Percentiles rank a stretch among this genome's conserved stretches.
These are phyloP conservation scores for Fragosphaeria purpurea DNA, from an alignment of 2,329 filamentous ascomycete genomes.

Conservation along the genomic window DNA sequence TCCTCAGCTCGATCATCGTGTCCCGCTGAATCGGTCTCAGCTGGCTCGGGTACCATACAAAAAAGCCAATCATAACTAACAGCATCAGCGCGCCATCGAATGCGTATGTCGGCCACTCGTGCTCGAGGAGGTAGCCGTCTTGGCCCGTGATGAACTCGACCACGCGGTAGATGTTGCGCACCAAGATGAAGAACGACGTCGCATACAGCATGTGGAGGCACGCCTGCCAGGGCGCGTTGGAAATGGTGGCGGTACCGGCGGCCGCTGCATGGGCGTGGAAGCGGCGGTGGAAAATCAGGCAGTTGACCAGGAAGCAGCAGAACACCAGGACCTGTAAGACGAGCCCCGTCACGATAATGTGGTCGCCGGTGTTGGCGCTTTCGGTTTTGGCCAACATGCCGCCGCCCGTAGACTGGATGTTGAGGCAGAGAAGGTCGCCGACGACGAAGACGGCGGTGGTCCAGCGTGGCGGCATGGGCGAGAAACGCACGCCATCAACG, in stretches of 20 bases:
- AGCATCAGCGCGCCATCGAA: constrained; percentile 34
- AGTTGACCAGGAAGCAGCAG: constrained; percentile 37
- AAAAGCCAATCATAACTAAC: constrained; percentile 14
- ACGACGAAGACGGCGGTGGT: constrained; percentile 23
- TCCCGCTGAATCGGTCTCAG: constrained; percentile 3
- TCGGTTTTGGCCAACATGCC: constrained; percentile 18
- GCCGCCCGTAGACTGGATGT: constrained; percentile 21
- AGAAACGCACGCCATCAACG: constrained; percentile 15
- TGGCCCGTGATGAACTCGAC: constrained; percentile 37
- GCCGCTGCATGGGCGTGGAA: constrained; percentile 2
- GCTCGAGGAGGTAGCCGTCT: constrained; percentile 27
- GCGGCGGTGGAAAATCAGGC: constrained; percentile 31
- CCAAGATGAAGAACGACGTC: constrained; percentile 27
- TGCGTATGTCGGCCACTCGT: constrained; percentile 34
- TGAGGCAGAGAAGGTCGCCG: constrained; percentile 21
- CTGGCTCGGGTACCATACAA: constrained; percentile 13
- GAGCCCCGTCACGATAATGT: constrained; percentile 42
- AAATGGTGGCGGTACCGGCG: constrained; percentile 5
- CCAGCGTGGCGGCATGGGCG: constrained; percentile 16
- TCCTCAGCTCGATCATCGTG: constrained; percentile 5
- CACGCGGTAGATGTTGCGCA: constrained; percentile 34
- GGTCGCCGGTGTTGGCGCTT: constrained; percentile 25
- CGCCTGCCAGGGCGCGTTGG: constrained; percentile 21
- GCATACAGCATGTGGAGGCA: constrained; percentile 26
- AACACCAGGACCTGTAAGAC: constrained; percentile 47